Percentiles rank a stretch among this genome's conserved stretches.
Conservation (phyloP, 2,329 filamentous ascomycete genomes). For the Fusarium miscanthi region DNA sequence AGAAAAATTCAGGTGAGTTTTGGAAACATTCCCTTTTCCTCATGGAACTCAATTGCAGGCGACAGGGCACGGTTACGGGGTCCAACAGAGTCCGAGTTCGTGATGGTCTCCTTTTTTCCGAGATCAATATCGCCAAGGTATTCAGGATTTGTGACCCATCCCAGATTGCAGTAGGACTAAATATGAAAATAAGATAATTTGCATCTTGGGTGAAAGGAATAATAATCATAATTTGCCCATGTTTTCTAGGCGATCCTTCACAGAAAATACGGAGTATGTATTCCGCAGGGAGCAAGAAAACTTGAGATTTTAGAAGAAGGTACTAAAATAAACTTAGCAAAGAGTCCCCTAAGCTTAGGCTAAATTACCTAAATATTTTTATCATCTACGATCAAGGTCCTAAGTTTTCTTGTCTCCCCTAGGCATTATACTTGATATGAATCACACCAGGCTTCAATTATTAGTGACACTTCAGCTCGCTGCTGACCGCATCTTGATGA, state of each 20-base stretch:
- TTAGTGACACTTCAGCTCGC: slow-evolving; percentile 16
- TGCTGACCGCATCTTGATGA: slow-evolving; percentile 36
- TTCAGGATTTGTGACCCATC: not conserved
- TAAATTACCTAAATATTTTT: too few relatives aligned
- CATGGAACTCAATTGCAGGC: not conserved
- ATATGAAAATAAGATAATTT: not conserved
- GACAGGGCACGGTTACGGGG: not conserved
- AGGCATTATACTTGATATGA: not conserved
- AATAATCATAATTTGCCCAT: not conserved
- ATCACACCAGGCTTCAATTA: not conserved
- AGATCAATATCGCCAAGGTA: not conserved
- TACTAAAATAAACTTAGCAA: too few relatives aligned
- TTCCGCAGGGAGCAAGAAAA: too few relatives aligned
- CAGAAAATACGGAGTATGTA: not conserved
- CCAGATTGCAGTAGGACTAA: not conserved
- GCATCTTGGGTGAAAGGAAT: not conserved
- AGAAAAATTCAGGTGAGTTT: not conserved
- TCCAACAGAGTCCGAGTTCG: not conserved
- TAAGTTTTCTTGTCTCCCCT: too few relatives aligned
- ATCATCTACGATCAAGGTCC: too few relatives aligned
- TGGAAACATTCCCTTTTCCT: not conserved
- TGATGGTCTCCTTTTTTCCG: not conserved
- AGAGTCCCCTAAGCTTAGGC: too few relatives aligned
- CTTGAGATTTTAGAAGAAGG: too few relatives aligned
- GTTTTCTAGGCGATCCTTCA: not conserved